Base-by-base conservation (phyloP, 331 rosid genomes). In the Pyracantha coccinea region DNA sequence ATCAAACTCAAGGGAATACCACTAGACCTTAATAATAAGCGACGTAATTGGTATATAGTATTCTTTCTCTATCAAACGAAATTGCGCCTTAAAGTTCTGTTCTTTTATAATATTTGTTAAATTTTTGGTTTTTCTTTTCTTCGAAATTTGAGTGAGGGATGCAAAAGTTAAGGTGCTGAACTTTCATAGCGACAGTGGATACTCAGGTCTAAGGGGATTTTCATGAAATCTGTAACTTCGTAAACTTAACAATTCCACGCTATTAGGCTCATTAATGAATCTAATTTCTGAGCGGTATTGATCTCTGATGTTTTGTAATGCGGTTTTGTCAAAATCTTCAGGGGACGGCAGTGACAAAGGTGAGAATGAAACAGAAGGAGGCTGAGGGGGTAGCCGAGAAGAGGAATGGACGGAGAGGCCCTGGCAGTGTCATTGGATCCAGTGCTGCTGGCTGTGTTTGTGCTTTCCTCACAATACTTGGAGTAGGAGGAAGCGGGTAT, bases 331-430 rank as follows among this genome's bases (percentile, higher is more conserved):
- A 17, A 16, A 27, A n/a, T 54, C n/a, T 24, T 41, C 60, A 95
- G 99, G 99, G 99, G 62, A 95, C 99, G 4, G 97, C 85, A 6
- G 98, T 86, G 45, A 95, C 99, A 33, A 95, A 95, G 81, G 97
- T 92, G 54, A 95, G 90, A 86, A 90, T 95, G 90, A 82, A 87
- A 4, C 98, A 95, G 79, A 95, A 95, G 88, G 96, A 84, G 85
- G 92, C 91, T 27, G 97, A 95, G 44, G 99, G 99, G 41, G 83
- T 95, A 68, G 99, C 99, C 61, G 99, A 95, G 88, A 95, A 89
- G 85, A 88, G 88, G 79, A 92, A 81, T 78, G 99, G 99, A 80
- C 87, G 98, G 84, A 88, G 99, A 85, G 99, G 99, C 57, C 99
- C 97, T 0, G 83, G 93, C 27, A 95, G 99, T 84, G 99, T 95